Percentiles rank a stretch among this genome's conserved stretches.
Conservation (phyloP, 345 rosid genomes). For the Abelmoschus esculentus region DNA sequence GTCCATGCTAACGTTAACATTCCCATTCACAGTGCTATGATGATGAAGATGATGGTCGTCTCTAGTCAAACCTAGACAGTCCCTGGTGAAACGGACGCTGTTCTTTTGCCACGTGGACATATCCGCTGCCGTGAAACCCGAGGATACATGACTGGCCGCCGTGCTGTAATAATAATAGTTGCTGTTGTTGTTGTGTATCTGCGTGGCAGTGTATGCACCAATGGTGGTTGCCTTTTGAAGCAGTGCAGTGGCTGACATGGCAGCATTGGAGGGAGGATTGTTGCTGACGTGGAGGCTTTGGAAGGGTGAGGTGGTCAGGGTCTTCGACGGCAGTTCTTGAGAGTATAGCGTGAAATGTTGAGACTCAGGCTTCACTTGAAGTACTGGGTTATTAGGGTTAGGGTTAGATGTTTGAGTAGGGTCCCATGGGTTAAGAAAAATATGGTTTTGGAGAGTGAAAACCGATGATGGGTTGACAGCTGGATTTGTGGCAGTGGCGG, state of each 20-base stretch:
- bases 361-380: slow-evolving; percentile 37
- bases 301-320: slow-evolving; percentile 23
- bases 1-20: slow-evolving; percentile 36
- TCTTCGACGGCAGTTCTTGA: slow-evolving; percentile 17
- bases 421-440: slow-evolving; percentile 23
- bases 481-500: slow-evolving; percentile 7
- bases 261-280: slow-evolving; percentile 16
- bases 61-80: slow-evolving; percentile 63
- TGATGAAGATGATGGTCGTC: slow-evolving; percentile 16
- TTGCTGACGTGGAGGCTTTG: slow-evolving; percentile 23
- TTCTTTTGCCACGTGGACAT: slow-evolving; percentile 55
- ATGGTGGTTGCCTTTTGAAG: slow-evolving; percentile 77
- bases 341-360: slow-evolving; percentile 23
- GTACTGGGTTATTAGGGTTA: slow-evolving; percentile 15
- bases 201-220: slow-evolving; percentile 23
- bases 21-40: slow-evolving; percentile 15
- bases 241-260: slow-evolving; percentile 82
- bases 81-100: slow-evolving; percentile 56
- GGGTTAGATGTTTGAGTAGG: slow-evolving; percentile 36
- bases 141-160: slow-evolving; percentile 17
- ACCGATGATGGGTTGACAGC: slow-evolving; percentile 16
- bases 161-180: background rate
- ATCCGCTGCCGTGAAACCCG: slow-evolving; percentile 28
- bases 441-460: slow-evolving; percentile 24
- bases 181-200: slow-evolving; percentile 6